These are phyloP conservation scores for Acorus gramineus DNA, from an alignment of 106 monocot genomes.

Conservation along the genomic window DNA sequence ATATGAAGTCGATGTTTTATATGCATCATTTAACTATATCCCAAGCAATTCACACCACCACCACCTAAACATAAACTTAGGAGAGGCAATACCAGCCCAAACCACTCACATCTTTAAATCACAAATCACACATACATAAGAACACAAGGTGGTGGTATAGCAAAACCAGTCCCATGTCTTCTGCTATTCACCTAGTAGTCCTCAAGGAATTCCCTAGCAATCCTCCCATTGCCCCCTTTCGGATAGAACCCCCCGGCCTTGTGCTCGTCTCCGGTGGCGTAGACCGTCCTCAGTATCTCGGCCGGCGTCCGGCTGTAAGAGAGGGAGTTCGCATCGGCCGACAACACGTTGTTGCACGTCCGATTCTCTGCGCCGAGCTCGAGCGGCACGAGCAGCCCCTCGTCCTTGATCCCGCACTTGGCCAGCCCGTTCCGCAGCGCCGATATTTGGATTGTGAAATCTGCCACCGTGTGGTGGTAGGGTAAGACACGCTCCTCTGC, in stretches of 20 bases:
- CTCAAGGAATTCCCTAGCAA: constrained; percentile 17
- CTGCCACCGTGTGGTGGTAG: constrained; percentile 32
- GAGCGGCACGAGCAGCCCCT: constrained; percentile 30
- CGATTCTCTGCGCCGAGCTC: constrained; percentile 31
- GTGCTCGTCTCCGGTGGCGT: constrained; percentile 32
- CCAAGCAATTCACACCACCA: no score
- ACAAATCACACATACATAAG: no score
- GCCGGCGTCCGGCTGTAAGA: constrained; percentile 24
- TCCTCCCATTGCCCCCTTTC: constrained; percentile 27
- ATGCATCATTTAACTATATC: no score
- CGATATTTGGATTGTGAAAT: constrained; percentile 28
- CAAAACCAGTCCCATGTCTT: no score
- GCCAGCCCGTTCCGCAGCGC: constrained; percentile 26
- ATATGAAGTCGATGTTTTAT: no score
- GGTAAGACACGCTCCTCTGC: constrained; percentile 12
- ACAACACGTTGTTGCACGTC: constrained; percentile 21
- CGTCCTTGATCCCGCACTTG: constrained; percentile 37
- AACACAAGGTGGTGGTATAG: no score
- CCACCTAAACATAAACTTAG: no score
- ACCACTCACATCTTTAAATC: no score
- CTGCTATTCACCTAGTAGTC: neutral
- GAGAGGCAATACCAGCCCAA: no score
- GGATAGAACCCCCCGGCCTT: constrained; percentile 37
- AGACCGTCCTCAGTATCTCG: constrained; percentile 27
- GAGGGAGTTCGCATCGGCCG: constrained; percentile 31